These are phyloP conservation scores for Leucaena leucocephala DNA, from an alignment of 306 rosid genomes.

Conservation along the genomic window DNA sequence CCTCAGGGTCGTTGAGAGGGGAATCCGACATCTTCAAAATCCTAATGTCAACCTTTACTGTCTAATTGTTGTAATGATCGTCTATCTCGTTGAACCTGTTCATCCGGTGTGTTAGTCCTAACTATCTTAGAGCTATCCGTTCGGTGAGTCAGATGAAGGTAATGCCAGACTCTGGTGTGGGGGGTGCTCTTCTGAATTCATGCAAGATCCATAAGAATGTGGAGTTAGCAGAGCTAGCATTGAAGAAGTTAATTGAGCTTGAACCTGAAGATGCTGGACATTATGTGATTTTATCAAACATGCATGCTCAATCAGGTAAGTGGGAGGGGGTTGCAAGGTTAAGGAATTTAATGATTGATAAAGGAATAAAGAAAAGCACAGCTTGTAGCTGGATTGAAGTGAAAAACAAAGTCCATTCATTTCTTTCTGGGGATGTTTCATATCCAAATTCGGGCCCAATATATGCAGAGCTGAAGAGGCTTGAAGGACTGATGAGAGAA, in stretches of 20 bases:
- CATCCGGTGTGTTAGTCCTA: too few species aligned
- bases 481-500: constrained; percentile 70
- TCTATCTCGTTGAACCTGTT: too few species aligned
- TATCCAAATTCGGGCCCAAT: constrained; percentile 62
- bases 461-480: constrained; percentile 63
- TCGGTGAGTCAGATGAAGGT: constrained; percentile 57
- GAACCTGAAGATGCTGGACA: constrained; percentile 74
- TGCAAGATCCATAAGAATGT: constrained; percentile 65
- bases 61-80: too few species aligned
- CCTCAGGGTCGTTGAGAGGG: too few species aligned
- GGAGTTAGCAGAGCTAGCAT: constrained; percentile 61
- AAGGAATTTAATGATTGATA: constrained; percentile 65
- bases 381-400: constrained; percentile 90
- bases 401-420: constrained; percentile 66
- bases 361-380: constrained; percentile 69
- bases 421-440: constrained; percentile 75
- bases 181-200: constrained; percentile 73
- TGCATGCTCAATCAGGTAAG: constrained; percentile 80
- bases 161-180: constrained; percentile 57
- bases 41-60: too few species aligned
- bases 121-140: too few species aligned
- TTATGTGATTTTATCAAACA: constrained; percentile 77
- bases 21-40: too few species aligned
- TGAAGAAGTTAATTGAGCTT: constrained; percentile 66
- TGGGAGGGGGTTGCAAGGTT: constrained; percentile 81